Conservation (phyloP, 2,329 filamentous ascomycete genomes). For the Paraphoma chrysanthemicola region DNA sequence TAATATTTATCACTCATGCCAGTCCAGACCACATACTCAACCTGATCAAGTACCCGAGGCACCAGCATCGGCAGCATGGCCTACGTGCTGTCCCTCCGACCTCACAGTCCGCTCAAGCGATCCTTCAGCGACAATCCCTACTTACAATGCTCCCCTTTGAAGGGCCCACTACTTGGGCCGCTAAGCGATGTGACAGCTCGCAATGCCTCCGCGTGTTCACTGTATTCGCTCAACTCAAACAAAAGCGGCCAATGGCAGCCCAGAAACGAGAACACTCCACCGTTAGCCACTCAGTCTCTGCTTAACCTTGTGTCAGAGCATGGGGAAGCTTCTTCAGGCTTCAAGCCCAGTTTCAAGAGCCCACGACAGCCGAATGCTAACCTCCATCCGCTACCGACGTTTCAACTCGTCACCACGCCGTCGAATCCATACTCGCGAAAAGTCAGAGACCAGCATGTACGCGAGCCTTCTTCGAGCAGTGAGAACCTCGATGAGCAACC, state of each 20-base stretch:
- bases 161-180: slow-evolving; percentile 29
- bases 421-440: slow-evolving; percentile 19
- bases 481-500: slow-evolving; percentile 16
- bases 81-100: slow-evolving; percentile 48
- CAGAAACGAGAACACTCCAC: slow-evolving; percentile 43
- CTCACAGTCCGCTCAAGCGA: slow-evolving; percentile 50
- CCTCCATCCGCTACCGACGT: slow-evolving; percentile 19
- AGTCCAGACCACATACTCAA: slow-evolving; percentile 25
- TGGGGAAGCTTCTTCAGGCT: slow-evolving; percentile 3
- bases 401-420: slow-evolving; percentile 15
- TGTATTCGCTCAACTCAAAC: slow-evolving; percentile 39
- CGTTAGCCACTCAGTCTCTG: slow-evolving; percentile 41
- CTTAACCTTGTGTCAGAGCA: slow-evolving; percentile 39
- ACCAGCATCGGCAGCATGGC: slow-evolving; percentile 39
- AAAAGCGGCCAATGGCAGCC: slow-evolving; percentile 29
- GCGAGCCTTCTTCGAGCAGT: slow-evolving; percentile 11
- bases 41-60: slow-evolving; percentile 29
- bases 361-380: slow-evolving; percentile 32
- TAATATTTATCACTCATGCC: slow-evolving; percentile 50
- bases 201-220: slow-evolving; percentile 45
- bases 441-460: slow-evolving; percentile 5
- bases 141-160: slow-evolving; percentile 43
- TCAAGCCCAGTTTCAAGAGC: slow-evolving; percentile 13
- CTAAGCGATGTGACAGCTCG: slow-evolving; percentile 37
- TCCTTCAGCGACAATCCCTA: slow-evolving; percentile 51